Evolutionary conservation across 345 rosid genomes (phyloP), one percentile per base, ranked within the genome.

Genomic region (Raphanus raphanistrum): DNA sequence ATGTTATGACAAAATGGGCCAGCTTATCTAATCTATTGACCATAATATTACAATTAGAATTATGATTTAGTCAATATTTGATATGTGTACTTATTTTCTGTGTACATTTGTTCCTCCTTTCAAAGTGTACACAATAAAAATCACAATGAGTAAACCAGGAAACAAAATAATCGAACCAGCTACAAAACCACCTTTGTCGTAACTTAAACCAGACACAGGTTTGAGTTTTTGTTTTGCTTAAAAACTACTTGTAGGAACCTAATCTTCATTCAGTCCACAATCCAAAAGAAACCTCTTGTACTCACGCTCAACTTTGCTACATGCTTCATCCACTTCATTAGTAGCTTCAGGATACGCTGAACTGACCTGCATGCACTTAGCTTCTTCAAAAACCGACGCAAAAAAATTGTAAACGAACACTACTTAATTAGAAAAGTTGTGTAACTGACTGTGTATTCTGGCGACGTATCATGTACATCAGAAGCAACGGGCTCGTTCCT

Each of bases 251-350:
- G 57, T 25, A 25, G 57, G 32, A 61, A 36, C 21, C 71, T 67
- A 67, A 43, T 70, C 65, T 73, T 62, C 82, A 52, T 60, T 55
- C 26, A 79, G 17, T 54, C 82, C 79, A 74, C 82, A 79, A 28
- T 79, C 82, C 66, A 58, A 54, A 8, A 79, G 54, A 41, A 79
- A 74, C 55, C 75, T 79, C 75, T 69, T 69, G 82, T 79, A 79
- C 52, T 79, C 82, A 1, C 41, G 70, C 74, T 68, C 79, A 0
- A 79, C 79, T 74, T 10, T 68, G 52, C 54, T 79, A 61, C 65
- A 63, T 63, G 52, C 75, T 69, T 69, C 66, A 27, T 68, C 4
- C 29, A 3, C 64, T 67, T 61, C 74, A 8, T 38, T 69, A 0
- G 66, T 36, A 54, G 28, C 64, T 74, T 79, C 71, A 38, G 61